Evolutionary conservation across 805 yeast genomes (phyloP), one percentile per base, ranked within the genome.

Genomic region (Saccharomycopsis babjevae): DNA sequence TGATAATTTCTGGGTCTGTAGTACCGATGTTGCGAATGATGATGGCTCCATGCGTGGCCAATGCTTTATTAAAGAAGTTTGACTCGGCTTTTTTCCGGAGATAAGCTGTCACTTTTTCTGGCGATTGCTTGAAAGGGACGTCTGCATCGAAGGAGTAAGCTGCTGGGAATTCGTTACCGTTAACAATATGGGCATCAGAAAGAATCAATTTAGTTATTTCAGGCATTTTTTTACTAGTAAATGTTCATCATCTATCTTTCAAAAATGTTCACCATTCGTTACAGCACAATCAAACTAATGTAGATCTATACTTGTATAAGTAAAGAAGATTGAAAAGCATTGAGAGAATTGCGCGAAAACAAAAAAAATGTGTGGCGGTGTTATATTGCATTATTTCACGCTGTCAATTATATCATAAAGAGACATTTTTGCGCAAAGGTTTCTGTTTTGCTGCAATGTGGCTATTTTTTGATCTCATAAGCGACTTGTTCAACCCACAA

Each of bases 11-110:
- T 11, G 70, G 65, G 22, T 69, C 69, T 8, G 68, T 62, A 1
- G 62, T 43, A 1, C 68, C 66, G 1, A 67, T 50, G 18, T 68
- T 67, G 55, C 74, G 64, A 0, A 73, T 32, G 15, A 72, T 68
- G n/a, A 73, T 58, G 1, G 71, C 73, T 3, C 75, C 76, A 57
- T 71, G 71, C 5, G 64, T 61, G 22, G 62, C 67, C 28, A 72
- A 50, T 16, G 62, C 40, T 10, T 68, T 63, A 8, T 65, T 65
- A 59, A 72, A 69, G 13, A 66, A 67, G 1, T 72, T 72, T 8
- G 57, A 39, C 22, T 57, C 18, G 3, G 72, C 69, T 11, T 63
- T 54, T 10, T 61, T 55, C 16, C 42, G 54, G 20, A 70, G 59
- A 43, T 64, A 66, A 0, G 39, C 50, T 25, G 58, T 58, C 10